Evolutionary conservation across 2,329 filamentous ascomycete species (phyloP).

Genomic region (Colletotrichum sojae): DNA sequence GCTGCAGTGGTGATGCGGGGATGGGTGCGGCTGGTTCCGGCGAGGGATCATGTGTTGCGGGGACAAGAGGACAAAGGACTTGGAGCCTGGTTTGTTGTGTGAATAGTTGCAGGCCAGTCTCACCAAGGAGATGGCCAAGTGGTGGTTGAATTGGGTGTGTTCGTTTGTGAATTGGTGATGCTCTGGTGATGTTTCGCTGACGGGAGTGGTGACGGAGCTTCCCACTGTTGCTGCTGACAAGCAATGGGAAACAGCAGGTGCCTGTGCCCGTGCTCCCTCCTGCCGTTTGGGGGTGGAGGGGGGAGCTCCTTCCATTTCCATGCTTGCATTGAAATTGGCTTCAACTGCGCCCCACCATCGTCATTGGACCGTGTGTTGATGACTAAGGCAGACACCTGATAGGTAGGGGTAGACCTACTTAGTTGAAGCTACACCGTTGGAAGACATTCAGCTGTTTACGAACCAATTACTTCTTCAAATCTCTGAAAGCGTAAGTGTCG

Average conservation of each 20-base stretch:
- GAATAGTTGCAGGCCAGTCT: neutral
- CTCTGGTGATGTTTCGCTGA: neutral
- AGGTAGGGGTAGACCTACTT: too few species aligned
- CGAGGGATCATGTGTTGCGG: neutral
- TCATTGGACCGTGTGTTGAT: neutral
- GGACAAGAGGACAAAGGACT: neutral
- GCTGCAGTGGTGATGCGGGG: constrained; percentile 4
- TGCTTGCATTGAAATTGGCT: constrained; percentile 16
- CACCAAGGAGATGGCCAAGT: constrained; percentile 9
- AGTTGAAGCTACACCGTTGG: neutral
- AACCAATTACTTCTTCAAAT: too few species aligned
- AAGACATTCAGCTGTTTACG: too few species aligned
- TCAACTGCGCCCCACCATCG: constrained; percentile 10
- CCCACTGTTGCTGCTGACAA: constrained; percentile 9
- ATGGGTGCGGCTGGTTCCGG: neutral
- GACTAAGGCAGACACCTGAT: neutral
- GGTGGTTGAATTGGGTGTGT: constrained; percentile 1
- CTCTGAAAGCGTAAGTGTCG: too few species aligned
- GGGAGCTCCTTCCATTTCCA: constrained; percentile 6
- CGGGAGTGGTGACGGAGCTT: constrained; percentile 2
- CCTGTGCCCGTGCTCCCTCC: constrained; percentile 7
- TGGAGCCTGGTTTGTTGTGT: neutral
- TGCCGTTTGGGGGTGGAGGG: neutral
- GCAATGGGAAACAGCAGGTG: constrained; percentile 1
- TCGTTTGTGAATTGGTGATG: constrained; percentile 1